Evolutionary conservation across 2,329 filamentous ascomycete genomes (phyloP).

Genomic region (Trichocomaceae sp.): DNA sequence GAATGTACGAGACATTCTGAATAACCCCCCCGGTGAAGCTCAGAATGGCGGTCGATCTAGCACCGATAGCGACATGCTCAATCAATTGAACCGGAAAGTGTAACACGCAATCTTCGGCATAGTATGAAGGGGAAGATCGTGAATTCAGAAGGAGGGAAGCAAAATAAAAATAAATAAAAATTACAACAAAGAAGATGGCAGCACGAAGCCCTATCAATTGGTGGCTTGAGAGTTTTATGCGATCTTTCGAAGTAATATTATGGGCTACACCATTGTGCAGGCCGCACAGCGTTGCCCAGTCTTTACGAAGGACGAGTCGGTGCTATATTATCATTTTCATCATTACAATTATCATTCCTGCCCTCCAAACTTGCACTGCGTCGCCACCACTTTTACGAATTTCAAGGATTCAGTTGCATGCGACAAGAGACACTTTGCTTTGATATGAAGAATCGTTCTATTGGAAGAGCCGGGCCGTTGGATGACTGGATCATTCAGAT

Average conservation of each 20-base stretch:
- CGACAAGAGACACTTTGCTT: neutral
- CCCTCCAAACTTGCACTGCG: neutral
- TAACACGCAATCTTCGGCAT: constrained; percentile 13
- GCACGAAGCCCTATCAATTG: neutral
- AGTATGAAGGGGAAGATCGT: neutral
- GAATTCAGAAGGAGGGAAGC: neutral
- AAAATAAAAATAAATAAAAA: constrained; percentile 1
- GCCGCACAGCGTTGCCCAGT: constrained; percentile 10
- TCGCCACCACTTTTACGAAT: neutral
- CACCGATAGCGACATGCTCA: constrained; percentile 47
- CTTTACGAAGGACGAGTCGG: constrained; percentile 3
- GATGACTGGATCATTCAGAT: constrained; percentile 9
- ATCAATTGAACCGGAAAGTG: constrained; percentile 39
- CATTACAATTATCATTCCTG: neutral
- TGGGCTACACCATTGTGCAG: constrained; percentile 14
- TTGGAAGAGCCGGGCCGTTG: neutral
- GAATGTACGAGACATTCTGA: constrained; percentile 45
- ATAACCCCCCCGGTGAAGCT: constrained; percentile 28
- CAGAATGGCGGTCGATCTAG: constrained; percentile 34
- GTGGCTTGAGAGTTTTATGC: neutral
- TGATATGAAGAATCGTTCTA: neutral
- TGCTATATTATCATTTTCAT: constrained; percentile 10
- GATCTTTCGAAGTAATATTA: constrained; percentile 4
- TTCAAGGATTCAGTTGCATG: neutral
- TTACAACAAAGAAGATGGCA: neutral